Percentiles rank a stretch among this genome's conserved stretches.
phyloP scores from a whole-genome alignment of 805 yeast genomes.

The Nadsonia fulvescens region DNA sequence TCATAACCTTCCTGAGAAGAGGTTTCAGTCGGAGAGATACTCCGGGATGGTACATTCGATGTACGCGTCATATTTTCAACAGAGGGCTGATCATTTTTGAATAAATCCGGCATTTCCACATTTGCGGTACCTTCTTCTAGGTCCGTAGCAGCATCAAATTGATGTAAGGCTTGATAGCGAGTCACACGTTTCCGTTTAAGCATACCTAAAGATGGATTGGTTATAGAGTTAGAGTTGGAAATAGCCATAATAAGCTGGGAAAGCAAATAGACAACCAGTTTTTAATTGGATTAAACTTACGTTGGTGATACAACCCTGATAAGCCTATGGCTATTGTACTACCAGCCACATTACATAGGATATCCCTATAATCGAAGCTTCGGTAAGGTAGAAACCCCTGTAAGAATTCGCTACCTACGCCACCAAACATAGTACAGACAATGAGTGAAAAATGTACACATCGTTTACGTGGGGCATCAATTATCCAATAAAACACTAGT shows the following conservation, averaged over 20 bases:
- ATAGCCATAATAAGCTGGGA: conserved; percentile 1
- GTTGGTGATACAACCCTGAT: conserved; percentile 20
- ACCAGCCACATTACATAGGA: conserved; percentile 21
- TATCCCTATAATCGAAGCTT: conserved; percentile 20
- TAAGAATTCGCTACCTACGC: conserved; percentile 22
- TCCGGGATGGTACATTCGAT: too few species aligned
- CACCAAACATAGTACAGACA: conserved; percentile 19
- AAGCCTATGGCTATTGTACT: conserved; percentile 16
- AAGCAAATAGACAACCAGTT: too few species aligned
- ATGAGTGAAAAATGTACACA: conserved; percentile 18
- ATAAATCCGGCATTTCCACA: too few species aligned
- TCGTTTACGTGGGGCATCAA: conserved; percentile 21
- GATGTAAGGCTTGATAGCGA: conserved; percentile 5
- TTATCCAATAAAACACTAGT: conserved; percentile 24
- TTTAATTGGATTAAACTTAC: conserved; percentile 10
- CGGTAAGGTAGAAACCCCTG: conserved; percentile 20
- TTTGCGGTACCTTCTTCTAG: too few species aligned
- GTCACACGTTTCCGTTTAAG: conserved; percentile 12
- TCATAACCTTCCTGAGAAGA: too few species aligned
- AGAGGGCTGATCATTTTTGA: too few species aligned
- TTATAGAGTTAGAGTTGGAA: too few species aligned
- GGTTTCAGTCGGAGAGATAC: too few species aligned
- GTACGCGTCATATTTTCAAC: too few species aligned
- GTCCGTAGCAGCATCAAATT: conserved; percentile 2
- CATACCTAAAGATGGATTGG: too few species aligned